Evolutionary conservation across 1,284 basidiomycete genomes (phyloP).

Genomic region (Pterula multifida): DNA sequence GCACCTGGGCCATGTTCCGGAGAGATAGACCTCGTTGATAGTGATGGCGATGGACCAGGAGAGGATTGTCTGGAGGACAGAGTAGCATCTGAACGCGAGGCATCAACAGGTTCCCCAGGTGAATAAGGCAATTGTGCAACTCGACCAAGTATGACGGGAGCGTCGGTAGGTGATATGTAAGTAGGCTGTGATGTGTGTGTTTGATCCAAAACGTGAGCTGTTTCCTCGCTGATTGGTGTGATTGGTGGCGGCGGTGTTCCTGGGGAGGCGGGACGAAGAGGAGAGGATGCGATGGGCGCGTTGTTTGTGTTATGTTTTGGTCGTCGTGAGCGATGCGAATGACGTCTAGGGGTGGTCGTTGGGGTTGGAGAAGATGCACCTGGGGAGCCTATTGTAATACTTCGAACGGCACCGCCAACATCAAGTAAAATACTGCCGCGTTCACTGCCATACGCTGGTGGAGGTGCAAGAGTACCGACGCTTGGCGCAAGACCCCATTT

Average conservation of each 20-base stretch:
- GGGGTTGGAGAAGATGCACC: slow-evolving; percentile 24
- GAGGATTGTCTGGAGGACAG: slow-evolving; percentile 10
- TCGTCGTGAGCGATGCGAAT: slow-evolving; percentile 48
- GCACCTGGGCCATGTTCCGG: slow-evolving; percentile 52
- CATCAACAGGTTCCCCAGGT: slow-evolving; percentile 18
- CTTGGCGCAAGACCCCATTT: slow-evolving; percentile 96
- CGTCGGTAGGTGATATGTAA: slow-evolving; percentile 58
- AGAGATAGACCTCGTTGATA: slow-evolving; percentile 39
- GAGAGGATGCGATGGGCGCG: slow-evolving; percentile 44
- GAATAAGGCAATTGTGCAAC: slow-evolving; percentile 35
- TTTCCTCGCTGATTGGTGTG: slow-evolving; percentile 61
- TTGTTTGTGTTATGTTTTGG: slow-evolving; percentile 29
- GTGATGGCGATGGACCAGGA: slow-evolving; percentile 19
- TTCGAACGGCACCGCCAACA: slow-evolving; percentile 58
- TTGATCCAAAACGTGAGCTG: slow-evolving; percentile 25
- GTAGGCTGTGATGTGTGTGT: slow-evolving; percentile 36
- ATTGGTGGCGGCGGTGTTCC: slow-evolving; percentile 65
- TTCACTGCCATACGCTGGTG: slow-evolving; percentile 91
- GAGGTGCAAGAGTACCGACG: slow-evolving; percentile 88
- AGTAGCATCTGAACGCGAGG: slow-evolving; percentile 20
- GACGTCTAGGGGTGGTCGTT: slow-evolving; percentile 18
- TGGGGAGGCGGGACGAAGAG: slow-evolving; percentile 30
- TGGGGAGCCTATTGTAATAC: slow-evolving; percentile 34
- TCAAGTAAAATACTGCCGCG: slow-evolving; percentile 88
- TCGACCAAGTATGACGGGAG: slow-evolving; percentile 42